A percentile compares a stretch with the other conserved stretches of the same genome.
Evolutionary conservation across 2,329 filamentous ascomycete genomes (phyloP).

Genomic region (Aureobasidium sp.): DNA sequence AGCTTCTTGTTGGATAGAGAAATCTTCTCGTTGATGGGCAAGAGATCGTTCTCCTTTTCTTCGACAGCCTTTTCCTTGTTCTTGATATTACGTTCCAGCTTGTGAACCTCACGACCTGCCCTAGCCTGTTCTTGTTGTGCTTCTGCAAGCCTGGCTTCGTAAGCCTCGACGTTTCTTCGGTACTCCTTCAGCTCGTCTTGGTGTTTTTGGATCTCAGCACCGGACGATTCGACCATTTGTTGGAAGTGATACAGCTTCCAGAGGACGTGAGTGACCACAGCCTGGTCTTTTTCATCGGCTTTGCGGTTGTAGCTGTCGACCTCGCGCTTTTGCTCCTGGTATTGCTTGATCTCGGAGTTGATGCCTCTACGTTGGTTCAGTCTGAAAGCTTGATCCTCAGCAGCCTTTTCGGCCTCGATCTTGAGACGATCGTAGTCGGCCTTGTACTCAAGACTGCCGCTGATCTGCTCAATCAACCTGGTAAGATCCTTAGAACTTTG

Average conservation of each 20-base stretch:
- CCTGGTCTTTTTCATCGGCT: conserved; percentile 80
- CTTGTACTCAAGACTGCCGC: conserved; percentile 90
- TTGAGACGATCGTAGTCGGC: conserved; percentile 89
- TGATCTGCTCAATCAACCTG: conserved; percentile 92
- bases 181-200: conserved; percentile 93
- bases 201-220: conserved; percentile 80
- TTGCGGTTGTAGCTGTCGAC: conserved; percentile 90
- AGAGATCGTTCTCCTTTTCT: conserved; percentile 72
- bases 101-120: conserved; percentile 65
- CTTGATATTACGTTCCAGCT: conserved; percentile 78
- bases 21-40: conserved; percentile 90
- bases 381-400: conserved; percentile 81
- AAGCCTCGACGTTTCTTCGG: conserved; percentile 77
- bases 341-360: conserved; percentile 96
- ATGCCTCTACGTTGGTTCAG: conserved; percentile 85
- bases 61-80: conserved; percentile 80
- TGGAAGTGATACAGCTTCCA: conserved; percentile 98
- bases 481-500: conserved; percentile 93
- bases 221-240: conserved; percentile 84
- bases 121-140: conserved; percentile 77
- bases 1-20: conserved; percentile 65
- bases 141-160: conserved; percentile 68
- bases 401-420: conserved; percentile 72
- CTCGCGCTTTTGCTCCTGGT: conserved; percentile 92
- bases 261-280: conserved; percentile 84